phyloP scores from a whole-genome alignment of 441 rosid genomes.

The Pelargonium citronellum region DNA sequence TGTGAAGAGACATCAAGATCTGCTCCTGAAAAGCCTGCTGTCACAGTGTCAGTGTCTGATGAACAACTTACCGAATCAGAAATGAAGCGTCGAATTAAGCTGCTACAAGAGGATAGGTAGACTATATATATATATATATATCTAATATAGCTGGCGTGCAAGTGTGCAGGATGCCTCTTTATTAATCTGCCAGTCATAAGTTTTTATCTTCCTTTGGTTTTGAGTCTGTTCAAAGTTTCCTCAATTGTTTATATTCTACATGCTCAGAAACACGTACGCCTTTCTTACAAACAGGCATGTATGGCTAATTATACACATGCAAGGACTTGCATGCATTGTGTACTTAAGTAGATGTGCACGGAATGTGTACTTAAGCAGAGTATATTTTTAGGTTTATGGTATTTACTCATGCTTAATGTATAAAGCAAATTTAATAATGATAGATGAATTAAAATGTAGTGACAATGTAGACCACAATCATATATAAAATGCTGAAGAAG shows the following conservation, averaged over 20 bases:
- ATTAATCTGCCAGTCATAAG: slow-evolving; percentile 1
- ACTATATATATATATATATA: background rate
- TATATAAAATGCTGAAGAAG: background rate
- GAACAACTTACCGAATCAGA: slow-evolving; percentile 25
- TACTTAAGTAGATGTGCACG: too few species aligned
- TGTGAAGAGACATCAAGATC: slow-evolving; percentile 20
- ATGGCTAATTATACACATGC: too few species aligned
- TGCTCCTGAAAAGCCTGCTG: slow-evolving; percentile 21
- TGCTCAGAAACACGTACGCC: too few species aligned
- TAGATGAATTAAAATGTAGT: background rate
- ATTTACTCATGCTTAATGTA: background rate
- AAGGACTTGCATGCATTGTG: too few species aligned
- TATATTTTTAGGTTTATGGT: background rate
- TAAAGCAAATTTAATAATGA: background rate
- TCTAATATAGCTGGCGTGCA: too few species aligned
- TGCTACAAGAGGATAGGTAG: slow-evolving; percentile 25
- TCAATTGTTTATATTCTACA: too few species aligned
- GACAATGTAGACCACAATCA: background rate
- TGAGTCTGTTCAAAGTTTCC: too few species aligned
- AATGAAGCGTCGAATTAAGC: slow-evolving; percentile 26
- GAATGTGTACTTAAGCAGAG: background rate
- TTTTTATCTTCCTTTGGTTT: too few species aligned
- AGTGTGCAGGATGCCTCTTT: background rate
- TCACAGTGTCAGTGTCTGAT: slow-evolving; percentile 16
- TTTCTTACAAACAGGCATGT: too few species aligned